Conservation (phyloP, 352 stramenopile genomes). For the Pythium brachiatum region DNA sequence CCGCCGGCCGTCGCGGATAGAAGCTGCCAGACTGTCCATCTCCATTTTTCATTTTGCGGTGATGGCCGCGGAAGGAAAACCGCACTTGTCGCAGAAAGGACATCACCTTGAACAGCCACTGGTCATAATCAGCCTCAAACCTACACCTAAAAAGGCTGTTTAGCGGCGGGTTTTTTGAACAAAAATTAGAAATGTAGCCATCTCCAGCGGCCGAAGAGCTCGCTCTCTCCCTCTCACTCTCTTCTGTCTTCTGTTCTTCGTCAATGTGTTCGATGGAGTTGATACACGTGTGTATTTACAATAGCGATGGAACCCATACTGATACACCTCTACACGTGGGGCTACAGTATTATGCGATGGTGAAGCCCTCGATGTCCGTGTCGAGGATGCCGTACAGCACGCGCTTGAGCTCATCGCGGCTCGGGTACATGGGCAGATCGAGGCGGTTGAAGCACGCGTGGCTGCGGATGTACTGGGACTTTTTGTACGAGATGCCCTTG, state of each 20-base stretch:
- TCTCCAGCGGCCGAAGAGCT: neutral
- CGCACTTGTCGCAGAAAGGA: too few relatives aligned
- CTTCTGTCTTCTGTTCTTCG: neutral
- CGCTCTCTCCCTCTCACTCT: too few relatives aligned
- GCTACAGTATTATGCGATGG: constrained; percentile 10
- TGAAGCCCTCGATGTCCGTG: constrained; percentile 28
- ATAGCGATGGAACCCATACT: too few relatives aligned
- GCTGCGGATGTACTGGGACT: constrained; percentile 26
- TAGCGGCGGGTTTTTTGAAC: too few relatives aligned
- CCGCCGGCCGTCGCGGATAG: neutral
- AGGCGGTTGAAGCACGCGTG: constrained; percentile 30
- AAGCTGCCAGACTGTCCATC: neutral
- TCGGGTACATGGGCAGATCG: constrained; percentile 25
- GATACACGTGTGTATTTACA: neutral
- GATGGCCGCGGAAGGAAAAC: neutral
- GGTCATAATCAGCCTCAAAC: neutral
- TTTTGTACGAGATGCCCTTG: constrained; percentile 33
- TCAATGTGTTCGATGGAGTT: neutral
- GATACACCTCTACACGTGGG: too few relatives aligned
- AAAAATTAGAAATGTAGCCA: neutral
- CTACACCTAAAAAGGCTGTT: too few relatives aligned
- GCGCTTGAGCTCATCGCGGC: constrained; percentile 18
- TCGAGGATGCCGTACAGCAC: constrained; percentile 25
- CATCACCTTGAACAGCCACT: neutral
- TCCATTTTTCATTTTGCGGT: neutral